Base-by-base conservation (phyloP, 75 land plant genomes). In the Pseudotsuga menziesii region DNA sequence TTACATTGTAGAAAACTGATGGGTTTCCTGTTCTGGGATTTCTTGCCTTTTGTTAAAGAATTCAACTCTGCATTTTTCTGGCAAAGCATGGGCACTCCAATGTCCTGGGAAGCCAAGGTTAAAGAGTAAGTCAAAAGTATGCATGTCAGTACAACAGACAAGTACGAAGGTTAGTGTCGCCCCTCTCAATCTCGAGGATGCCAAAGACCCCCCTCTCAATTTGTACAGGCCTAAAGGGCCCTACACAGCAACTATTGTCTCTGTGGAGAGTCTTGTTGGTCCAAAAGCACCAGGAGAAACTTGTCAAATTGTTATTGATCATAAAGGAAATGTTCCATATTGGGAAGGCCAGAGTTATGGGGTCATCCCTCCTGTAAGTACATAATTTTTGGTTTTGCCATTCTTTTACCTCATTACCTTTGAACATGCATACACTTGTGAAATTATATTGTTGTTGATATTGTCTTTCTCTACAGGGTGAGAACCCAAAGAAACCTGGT, bases 311-410 rank as follows among this genome's bases (percentile, higher is more conserved):
- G 94, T 96, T 17, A 94, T 96, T 77, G 98, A 94, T 74, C 98
- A 96, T 85, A 90, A 87, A 48, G 98, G 98, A 25, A 91, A 91
- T 83, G 88, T 94, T 19, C 98, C 98, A 15, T 96, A 91, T 71
- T 96, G 98, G 98, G 98, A 96, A 83, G 98, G 98, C 11, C 98
- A 96, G 83, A 96, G 98, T 77, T 94, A 90, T 79, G 98, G 98
- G 32, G 82, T 96, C 14, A 93, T 96, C 74, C 92, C 98, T 82
- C 98, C 98, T 44, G 98, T 94, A 92, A 89, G 95, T 81, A 76
- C 32, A 13, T 20, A 35, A 58, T 35, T 32, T 58, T 35, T 36
- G 23, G 23, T 17, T n/a, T 61, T 32, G 20, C 36, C 73, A 35
- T 35, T 60, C 48, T 60, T 76, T 60, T 27, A 20, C 22, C 13